A percentile compares a stretch with the other conserved stretches of the same genome.
These are phyloP conservation scores for Solanum hybrid DNA, from an alignment of 305 asterid genomes.

Conservation along the genomic window DNA sequence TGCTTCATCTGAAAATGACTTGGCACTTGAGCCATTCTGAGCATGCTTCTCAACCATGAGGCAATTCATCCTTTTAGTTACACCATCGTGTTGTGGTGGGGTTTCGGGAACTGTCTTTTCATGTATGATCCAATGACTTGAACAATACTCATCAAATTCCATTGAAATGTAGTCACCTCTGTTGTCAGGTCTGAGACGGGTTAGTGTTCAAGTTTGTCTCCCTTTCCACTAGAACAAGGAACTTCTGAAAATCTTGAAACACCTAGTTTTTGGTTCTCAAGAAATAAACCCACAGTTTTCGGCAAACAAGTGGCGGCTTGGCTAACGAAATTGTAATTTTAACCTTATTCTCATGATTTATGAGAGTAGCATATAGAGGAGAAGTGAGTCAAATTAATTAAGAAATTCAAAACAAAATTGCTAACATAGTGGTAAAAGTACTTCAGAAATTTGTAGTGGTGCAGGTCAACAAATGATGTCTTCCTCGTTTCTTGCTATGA, in stretches of 20 bases:
- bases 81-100: not conserved
- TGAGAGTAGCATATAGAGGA: not conserved
- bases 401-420: not conserved
- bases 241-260: not conserved
- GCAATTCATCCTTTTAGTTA: not conserved
- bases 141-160: not conserved
- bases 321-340: not conserved
- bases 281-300: not conserved
- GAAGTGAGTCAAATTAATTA: not conserved
- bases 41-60: not conserved
- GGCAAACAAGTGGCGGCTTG: not conserved
- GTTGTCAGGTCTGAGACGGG: not conserved
- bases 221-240: not conserved
- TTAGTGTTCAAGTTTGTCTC: not conserved
- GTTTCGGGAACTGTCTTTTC: not conserved
- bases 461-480: not conserved
- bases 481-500: not conserved
- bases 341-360: not conserved
- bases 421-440: not conserved
- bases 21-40: not conserved
- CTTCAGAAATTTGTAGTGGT: not conserved
- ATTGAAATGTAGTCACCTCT: not conserved
- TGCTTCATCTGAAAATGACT: not conserved
- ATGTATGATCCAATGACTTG: not conserved
- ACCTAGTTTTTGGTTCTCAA: not conserved